These are phyloP conservation scores for Ophiostoma quercus DNA, from an alignment of 2,329 filamentous ascomycete species.

Conservation along the genomic window DNA sequence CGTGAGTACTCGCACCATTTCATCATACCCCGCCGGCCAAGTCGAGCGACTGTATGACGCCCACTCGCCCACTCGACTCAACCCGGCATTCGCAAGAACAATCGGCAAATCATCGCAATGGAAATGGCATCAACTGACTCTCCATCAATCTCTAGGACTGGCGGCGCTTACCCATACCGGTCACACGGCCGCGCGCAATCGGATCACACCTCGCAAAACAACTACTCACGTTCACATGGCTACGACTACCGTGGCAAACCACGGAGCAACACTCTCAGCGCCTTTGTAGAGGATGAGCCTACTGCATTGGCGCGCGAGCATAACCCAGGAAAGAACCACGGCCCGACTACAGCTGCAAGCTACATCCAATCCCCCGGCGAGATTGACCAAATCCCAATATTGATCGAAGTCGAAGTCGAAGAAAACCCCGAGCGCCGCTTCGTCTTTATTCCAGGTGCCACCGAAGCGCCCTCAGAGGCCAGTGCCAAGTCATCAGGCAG, in stretches of 20 bases:
- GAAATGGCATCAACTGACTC: neutral
- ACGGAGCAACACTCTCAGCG: slow-evolving; percentile 50
- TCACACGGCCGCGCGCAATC: slow-evolving; percentile 19
- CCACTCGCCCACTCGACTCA: neutral
- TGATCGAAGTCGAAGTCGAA: slow-evolving; percentile 61
- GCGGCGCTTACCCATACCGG: slow-evolving; percentile 3
- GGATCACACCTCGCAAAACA: slow-evolving; percentile 13
- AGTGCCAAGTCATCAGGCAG: neutral
- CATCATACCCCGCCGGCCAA: slow-evolving; percentile 18
- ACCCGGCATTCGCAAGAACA: neutral
- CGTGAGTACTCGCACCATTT: slow-evolving; percentile 17
- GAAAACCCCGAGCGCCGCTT: slow-evolving; percentile 61
- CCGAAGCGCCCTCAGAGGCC: neutral
- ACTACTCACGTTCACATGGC: neutral
- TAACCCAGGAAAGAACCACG: slow-evolving; percentile 32
- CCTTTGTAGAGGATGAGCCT: slow-evolving; percentile 65
- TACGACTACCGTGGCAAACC: slow-evolving; percentile 7
- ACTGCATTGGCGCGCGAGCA: slow-evolving; percentile 59
- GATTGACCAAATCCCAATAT: slow-evolving; percentile 62
- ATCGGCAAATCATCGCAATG: neutral
- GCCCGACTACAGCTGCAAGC: slow-evolving; percentile 34
- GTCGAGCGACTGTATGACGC: neutral
- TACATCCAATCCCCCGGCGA: slow-evolving; percentile 53
- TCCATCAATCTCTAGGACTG: neutral
- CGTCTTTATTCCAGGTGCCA: slow-evolving; percentile 47